Evolutionary conservation across 164 flowering plant genomes (phyloP).

Genomic region (Nelumbo lutea): DNA sequence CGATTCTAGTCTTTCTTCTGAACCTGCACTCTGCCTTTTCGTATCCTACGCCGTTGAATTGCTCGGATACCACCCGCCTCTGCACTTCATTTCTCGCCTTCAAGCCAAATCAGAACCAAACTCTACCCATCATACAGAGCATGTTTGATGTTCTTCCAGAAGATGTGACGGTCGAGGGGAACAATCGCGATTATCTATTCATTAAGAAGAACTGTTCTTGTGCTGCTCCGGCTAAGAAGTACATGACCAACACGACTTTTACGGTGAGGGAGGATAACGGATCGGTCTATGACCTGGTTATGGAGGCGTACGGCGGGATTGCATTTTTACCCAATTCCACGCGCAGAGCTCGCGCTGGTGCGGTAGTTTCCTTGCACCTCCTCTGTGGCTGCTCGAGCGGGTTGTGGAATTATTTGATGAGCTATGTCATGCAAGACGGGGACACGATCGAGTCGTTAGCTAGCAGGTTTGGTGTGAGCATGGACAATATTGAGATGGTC

Average conservation of each 20-base stretch:
- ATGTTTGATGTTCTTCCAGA: conserved; percentile 76
- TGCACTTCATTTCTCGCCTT: conserved; percentile 82
- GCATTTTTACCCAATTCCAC: conserved; percentile 44
- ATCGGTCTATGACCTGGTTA: conserved; percentile 44
- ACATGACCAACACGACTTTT: conserved; percentile 68
- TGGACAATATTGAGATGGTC: conserved; percentile 76
- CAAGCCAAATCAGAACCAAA: conserved; percentile 42
- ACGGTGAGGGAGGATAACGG: conserved; percentile 53
- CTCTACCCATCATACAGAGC: conserved; percentile 52
- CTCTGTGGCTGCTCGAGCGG: conserved; percentile 92
- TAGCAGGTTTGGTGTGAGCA: conserved; percentile 92
- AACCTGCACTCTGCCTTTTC: conserved; percentile 7
- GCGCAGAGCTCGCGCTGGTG: conserved; percentile 49
- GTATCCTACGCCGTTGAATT: conserved; percentile 50
- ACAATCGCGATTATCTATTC: conserved; percentile 36
- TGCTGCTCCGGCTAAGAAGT: conserved; percentile 27
- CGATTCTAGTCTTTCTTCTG: conserved; percentile 19
- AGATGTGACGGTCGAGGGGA: conserved; percentile 53
- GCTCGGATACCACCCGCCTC: conserved; percentile 61
- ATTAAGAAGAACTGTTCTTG: conserved; percentile 84
- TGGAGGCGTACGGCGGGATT: conserved; percentile 57
- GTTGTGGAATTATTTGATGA: conserved; percentile 90
- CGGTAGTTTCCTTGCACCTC: conserved; percentile 66
- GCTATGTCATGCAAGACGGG: conserved; percentile 75
- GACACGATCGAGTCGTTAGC: conserved; percentile 66